phyloP scores from a whole-genome alignment of 768 basidiomycete genomes.

The Coprinellus aureogranulatus region DNA sequence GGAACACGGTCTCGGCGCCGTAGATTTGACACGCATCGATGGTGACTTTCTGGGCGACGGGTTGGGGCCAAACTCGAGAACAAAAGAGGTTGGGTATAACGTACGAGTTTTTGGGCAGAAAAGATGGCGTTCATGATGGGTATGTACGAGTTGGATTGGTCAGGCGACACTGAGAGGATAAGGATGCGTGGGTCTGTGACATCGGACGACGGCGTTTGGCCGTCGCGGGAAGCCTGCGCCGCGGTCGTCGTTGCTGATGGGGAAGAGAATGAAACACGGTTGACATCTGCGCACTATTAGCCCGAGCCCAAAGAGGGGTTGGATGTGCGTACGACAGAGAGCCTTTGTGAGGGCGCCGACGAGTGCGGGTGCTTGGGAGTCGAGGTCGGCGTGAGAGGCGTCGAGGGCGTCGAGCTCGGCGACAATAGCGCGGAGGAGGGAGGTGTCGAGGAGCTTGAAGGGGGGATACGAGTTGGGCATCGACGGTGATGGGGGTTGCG shows the following conservation, averaged over 20 bases:
- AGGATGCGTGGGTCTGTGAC: constrained; percentile 39
- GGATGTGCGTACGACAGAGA: constrained; percentile 69
- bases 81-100: constrained; percentile 23
- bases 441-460: constrained; percentile 74
- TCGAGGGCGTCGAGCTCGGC: constrained; percentile 57
- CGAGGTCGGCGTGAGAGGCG: constrained; percentile 40
- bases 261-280: constrained; percentile 28
- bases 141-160: constrained; percentile 87
- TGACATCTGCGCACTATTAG: constrained; percentile 33
- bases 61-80: not conserved
- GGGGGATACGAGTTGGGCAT: constrained; percentile 83
- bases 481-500: constrained; percentile 40
- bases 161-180: constrained; percentile 90
- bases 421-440: constrained; percentile 59
- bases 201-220: constrained; percentile 27
- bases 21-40: constrained; percentile 95
- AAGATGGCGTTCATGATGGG: constrained; percentile 99
- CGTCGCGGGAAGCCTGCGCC: constrained; percentile 24
- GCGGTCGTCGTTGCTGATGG: constrained; percentile 26
- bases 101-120: constrained; percentile 93
- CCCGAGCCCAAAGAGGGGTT: not conserved
- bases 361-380: constrained; percentile 62
- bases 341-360: constrained; percentile 92
- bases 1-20: constrained; percentile 87
- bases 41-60: constrained; percentile 73